Evolutionary conservation across 441 rosid species (phyloP).

Genomic region (Gossypium laxum): DNA sequence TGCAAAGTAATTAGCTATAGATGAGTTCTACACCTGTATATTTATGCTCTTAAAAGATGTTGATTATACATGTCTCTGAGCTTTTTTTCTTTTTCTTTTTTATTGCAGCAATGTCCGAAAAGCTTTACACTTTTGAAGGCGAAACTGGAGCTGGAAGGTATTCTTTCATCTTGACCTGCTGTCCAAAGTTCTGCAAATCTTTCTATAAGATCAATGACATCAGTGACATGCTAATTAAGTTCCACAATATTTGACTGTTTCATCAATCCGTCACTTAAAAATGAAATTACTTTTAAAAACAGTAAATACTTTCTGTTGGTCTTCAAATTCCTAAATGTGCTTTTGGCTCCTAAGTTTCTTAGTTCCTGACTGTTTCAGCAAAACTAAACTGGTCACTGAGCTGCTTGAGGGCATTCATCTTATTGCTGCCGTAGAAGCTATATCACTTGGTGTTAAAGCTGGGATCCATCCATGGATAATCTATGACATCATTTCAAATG

Average conservation of each 20-base stretch:
- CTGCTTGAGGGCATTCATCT: conserved; percentile 84
- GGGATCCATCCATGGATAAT: conserved; percentile 87
- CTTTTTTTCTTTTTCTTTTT: conserved; percentile 17
- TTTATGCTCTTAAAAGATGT: conserved; percentile 6
- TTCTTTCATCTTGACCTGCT: conserved; percentile 20
- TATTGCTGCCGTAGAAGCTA: conserved; percentile 81
- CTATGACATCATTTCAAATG: conserved; percentile 85
- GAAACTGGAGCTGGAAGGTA: conserved; percentile 86
- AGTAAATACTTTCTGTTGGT: not conserved
- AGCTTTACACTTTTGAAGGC: conserved; percentile 61
- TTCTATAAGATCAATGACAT: conserved; percentile 1
- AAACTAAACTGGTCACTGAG: conserved; percentile 66
- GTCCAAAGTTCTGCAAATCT: not conserved
- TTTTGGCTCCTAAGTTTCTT: conserved; percentile 6
- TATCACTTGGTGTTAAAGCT: conserved; percentile 59
- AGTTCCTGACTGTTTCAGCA: conserved; percentile 34
- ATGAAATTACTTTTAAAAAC: not conserved
- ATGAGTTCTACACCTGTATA: not conserved
- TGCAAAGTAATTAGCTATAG: conserved; percentile 11
- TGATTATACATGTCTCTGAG: conserved; percentile 4
- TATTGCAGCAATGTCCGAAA: conserved; percentile 63
- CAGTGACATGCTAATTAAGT: not conserved
- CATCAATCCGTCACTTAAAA: not conserved
- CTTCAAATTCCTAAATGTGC: not conserved
- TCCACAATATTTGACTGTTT: not conserved